phyloP scores from a whole-genome alignment of 441 rosid species.

The Sinapis alba region DNA sequence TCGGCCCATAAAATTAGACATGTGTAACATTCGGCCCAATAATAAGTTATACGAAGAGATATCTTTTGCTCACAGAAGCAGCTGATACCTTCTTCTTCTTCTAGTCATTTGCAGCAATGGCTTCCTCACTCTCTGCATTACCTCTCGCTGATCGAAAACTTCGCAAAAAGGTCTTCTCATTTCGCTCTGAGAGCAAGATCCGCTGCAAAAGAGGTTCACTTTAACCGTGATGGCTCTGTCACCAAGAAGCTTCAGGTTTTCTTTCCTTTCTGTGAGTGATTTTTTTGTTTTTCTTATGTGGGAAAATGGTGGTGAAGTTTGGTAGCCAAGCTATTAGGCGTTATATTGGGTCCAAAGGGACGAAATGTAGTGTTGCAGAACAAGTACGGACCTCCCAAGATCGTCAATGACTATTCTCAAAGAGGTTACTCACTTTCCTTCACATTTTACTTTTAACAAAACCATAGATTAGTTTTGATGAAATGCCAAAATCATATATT shows the following conservation, averaged over 20 bases:
- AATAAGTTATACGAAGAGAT: too few relatives aligned
- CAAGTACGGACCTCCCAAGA: slow-evolving; percentile 91
- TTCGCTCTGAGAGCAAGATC: slow-evolving; percentile 44
- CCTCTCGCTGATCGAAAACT: slow-evolving; percentile 42
- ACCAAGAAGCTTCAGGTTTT: slow-evolving; percentile 81
- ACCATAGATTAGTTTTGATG: too few relatives aligned
- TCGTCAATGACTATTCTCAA: slow-evolving; percentile 93
- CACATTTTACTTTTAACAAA: too few relatives aligned
- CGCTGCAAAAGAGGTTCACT: slow-evolving; percentile 75
- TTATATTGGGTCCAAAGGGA: slow-evolving; percentile 92
- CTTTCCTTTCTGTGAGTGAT: not conserved
- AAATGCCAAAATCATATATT: too few relatives aligned
- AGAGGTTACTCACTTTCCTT: slow-evolving; percentile 49
- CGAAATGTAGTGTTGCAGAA: slow-evolving; percentile 88
- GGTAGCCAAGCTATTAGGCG: slow-evolving; percentile 83
- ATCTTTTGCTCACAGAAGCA: slow-evolving; percentile 19
- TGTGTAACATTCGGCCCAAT: too few relatives aligned
- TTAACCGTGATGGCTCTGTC: slow-evolving; percentile 83
- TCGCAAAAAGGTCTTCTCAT: slow-evolving; percentile 34
- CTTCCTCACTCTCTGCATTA: slow-evolving; percentile 51
- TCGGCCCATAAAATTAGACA: too few relatives aligned
- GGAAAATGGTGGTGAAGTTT: slow-evolving; percentile 31
- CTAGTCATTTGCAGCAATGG: slow-evolving; percentile 27
- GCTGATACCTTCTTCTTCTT: slow-evolving; percentile 2
- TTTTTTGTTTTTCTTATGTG: slow-evolving; percentile 7